phyloP scores from a whole-genome alignment of 164 flowering plant species.

The Piper longum region DNA sequence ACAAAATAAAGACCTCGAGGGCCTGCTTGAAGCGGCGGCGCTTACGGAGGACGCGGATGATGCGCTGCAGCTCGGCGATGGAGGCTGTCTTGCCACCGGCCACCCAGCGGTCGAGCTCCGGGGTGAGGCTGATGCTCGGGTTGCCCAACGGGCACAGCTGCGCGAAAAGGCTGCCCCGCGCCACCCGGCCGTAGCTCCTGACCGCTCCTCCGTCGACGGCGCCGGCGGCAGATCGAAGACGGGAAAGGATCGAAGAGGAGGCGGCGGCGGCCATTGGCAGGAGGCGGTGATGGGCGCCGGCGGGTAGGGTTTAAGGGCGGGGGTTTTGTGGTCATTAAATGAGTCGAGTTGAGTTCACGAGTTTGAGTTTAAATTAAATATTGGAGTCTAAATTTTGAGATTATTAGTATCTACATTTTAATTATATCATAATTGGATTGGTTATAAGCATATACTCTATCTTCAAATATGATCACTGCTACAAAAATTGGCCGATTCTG shows the following conservation, averaged over 20 bases:
- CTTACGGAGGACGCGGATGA: slow-evolving; percentile 56
- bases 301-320: too few species aligned
- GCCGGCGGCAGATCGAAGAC: slow-evolving; percentile 3
- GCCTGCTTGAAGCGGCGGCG: slow-evolving; percentile 62
- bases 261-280: not conserved
- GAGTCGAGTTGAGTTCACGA: not conserved
- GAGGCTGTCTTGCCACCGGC: slow-evolving; percentile 27
- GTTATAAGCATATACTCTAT: too few species aligned
- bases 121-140: slow-evolving; percentile 26
- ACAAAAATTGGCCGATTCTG: too few species aligned
- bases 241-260: not conserved
- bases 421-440: too few species aligned
- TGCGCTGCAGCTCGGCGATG: slow-evolving; percentile 40
- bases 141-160: slow-evolving; percentile 46
- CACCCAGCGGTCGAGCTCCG: slow-evolving; percentile 64
- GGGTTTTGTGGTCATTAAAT: too few species aligned
- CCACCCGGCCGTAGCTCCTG: not conserved
- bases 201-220: not conserved
- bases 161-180: slow-evolving; percentile 24
- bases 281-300: not conserved
- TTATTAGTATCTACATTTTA: too few species aligned
- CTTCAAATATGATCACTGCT: too few species aligned
- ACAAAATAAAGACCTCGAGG: slow-evolving; percentile 40
- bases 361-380: too few species aligned
- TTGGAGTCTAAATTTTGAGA: too few species aligned